These are phyloP conservation scores for Pittosporum tobira DNA, from an alignment of 129 eudicot genomes.

Conservation along the genomic window DNA sequence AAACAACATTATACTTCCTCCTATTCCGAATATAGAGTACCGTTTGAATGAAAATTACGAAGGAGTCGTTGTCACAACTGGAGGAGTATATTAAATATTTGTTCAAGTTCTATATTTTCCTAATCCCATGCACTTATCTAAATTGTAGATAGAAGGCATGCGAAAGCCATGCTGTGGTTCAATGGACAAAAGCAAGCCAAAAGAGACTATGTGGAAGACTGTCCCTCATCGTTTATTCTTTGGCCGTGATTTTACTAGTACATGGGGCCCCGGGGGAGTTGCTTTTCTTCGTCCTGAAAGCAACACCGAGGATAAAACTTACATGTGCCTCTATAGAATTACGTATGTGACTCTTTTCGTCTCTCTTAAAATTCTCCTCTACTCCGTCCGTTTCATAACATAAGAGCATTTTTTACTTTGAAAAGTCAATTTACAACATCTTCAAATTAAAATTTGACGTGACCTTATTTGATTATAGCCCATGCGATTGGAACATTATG, in stretches of 20 bases:
- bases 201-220: slow-evolving; percentile 60
- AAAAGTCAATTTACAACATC: no score
- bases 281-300: slow-evolving; percentile 86
- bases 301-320: slow-evolving; percentile 44
- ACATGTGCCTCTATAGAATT: slow-evolving; percentile 65
- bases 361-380: slow-evolving; percentile 1
- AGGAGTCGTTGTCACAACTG: no score
- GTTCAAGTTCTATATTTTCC: neutral
- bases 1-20: neutral
- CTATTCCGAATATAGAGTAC: neutral
- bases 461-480: no score
- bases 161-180: slow-evolving; percentile 63
- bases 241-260: slow-evolving; percentile 55
- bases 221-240: slow-evolving; percentile 84
- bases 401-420: no score
- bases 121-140: slow-evolving; percentile 3
- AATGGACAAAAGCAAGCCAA: slow-evolving; percentile 63
- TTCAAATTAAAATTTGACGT: no score
- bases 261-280: slow-evolving; percentile 98
- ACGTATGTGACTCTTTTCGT: slow-evolving; percentile 37
- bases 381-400: no score
- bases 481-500: no score
- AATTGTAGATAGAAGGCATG: slow-evolving; percentile 72
- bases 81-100: no score
- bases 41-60: neutral